Evolutionary conservation across 768 basidiomycete genomes (phyloP).

Genomic region (Royoungia palumana): DNA sequence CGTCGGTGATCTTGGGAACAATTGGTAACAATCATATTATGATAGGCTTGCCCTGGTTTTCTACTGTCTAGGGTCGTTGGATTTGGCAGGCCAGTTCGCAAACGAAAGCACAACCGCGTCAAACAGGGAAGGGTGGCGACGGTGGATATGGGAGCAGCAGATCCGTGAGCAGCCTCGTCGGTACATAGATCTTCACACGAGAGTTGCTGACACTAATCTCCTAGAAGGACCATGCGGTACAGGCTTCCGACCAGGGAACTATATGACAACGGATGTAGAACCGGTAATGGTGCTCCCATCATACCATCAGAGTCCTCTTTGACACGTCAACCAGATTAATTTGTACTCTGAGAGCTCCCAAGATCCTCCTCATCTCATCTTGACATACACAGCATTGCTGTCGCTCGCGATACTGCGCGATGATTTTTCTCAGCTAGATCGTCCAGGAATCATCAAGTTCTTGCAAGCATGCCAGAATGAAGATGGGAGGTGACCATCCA

Average conservation of each 20-base stretch:
- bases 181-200: not conserved
- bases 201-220: not conserved
- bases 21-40: constrained; percentile 9
- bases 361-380: constrained; percentile 80
- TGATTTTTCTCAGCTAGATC: constrained; percentile 69
- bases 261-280: constrained; percentile 47
- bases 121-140: constrained; percentile 63
- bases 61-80: constrained; percentile 84
- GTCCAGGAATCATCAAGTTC: constrained; percentile 61
- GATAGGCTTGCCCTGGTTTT: constrained; percentile 79
- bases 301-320: constrained; percentile 3
- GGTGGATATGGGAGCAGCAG: constrained; percentile 92
- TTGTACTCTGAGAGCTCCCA: constrained; percentile 44
- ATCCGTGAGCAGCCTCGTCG: constrained; percentile 40
- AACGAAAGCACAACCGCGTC: constrained; percentile 38
- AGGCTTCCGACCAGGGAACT: constrained; percentile 75
- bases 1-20: constrained; percentile 13
- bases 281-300: constrained; percentile 7
- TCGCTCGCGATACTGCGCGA: constrained; percentile 85
- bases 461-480: constrained; percentile 67
- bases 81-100: constrained; percentile 57
- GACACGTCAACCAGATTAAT: constrained; percentile 23
- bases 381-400: constrained; percentile 90
- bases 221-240: constrained; percentile 57
- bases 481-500: constrained; percentile 70